Conservation (phyloP, 202 grass and related monocot species). For the Schoenoplectus triqueter region DNA sequence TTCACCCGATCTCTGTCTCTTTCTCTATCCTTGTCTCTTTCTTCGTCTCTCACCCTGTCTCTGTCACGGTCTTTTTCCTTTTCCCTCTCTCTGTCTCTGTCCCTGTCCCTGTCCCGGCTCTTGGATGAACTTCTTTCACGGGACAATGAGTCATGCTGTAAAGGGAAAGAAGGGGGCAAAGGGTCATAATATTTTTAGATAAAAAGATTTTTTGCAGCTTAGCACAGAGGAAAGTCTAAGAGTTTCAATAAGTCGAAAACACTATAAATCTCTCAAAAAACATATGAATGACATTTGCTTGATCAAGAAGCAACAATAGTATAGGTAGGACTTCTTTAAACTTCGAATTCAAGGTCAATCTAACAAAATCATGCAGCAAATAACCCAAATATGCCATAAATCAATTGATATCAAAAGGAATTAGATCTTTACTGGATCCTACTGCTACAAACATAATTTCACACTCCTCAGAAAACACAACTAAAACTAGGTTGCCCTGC, state of each 20-base stretch:
- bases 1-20: conserved; percentile 57
- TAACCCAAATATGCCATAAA: neutral
- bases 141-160: conserved; percentile 49
- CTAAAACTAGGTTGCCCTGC: neutral
- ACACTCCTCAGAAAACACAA: neutral
- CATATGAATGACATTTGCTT: neutral
- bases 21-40: conserved; percentile 53
- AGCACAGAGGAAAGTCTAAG: neutral
- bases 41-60: conserved; percentile 44
- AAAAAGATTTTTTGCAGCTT: neutral
- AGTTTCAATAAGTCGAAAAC: neutral
- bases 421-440: neutral
- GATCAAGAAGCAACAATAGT: neutral
- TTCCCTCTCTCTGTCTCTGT: conserved; percentile 53
- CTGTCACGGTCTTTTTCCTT: conserved; percentile 56
- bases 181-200: neutral
- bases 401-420: neutral
- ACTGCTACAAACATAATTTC: too few species aligned
- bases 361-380: conserved; percentile 5
- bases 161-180: neutral
- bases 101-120: conserved; percentile 74
- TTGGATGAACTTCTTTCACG: conserved; percentile 72
- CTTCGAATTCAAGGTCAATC: neutral
- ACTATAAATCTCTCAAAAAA: neutral
- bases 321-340: neutral